Percentiles rank a stretch among this genome's conserved stretches.
Evolutionary conservation across 331 rosid species (phyloP).

Genomic region (Spiraea crenata): DNA sequence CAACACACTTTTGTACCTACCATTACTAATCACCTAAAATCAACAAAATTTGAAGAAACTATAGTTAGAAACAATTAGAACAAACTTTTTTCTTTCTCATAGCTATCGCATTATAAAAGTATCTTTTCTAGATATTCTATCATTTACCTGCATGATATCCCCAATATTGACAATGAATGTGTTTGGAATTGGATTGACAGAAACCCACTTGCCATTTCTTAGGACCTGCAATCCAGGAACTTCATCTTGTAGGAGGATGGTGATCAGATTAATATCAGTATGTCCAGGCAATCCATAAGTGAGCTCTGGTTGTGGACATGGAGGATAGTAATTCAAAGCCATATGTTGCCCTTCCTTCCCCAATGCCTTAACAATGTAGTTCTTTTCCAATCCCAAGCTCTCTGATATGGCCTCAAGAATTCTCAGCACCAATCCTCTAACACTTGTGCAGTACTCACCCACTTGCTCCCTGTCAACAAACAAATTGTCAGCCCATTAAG

Average conservation of each 20-base stretch:
- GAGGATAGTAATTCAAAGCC: slow-evolving; percentile 57
- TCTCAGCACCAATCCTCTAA: slow-evolving; percentile 35
- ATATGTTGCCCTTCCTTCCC: slow-evolving; percentile 54
- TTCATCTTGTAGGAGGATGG: slow-evolving; percentile 49
- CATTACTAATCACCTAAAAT: slow-evolving; percentile 44
- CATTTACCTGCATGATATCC: slow-evolving; percentile 51
- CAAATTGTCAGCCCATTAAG: neutral
- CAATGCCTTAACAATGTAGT: slow-evolving; percentile 23
- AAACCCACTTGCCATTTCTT: slow-evolving; percentile 39
- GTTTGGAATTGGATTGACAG: slow-evolving; percentile 46
- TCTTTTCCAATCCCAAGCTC: slow-evolving; percentile 38
- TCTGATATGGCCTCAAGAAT: slow-evolving; percentile 49
- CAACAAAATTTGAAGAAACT: neutral
- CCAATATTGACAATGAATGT: slow-evolving; percentile 51
- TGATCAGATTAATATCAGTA: slow-evolving; percentile 47
- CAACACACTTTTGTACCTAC: slow-evolving; percentile 44
- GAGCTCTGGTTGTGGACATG: slow-evolving; percentile 55
- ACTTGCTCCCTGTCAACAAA: slow-evolving; percentile 45
- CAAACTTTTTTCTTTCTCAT: too few relatives aligned
- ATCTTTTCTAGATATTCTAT: too few relatives aligned
- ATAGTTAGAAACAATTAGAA: neutral
- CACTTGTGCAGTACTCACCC: slow-evolving; percentile 44
- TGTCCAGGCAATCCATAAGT: slow-evolving; percentile 53
- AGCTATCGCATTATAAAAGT: too few relatives aligned
- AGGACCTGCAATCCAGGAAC: slow-evolving; percentile 55